These are phyloP conservation scores for Picea abies DNA, from an alignment of 83 land plant genomes.

Conservation along the genomic window DNA sequence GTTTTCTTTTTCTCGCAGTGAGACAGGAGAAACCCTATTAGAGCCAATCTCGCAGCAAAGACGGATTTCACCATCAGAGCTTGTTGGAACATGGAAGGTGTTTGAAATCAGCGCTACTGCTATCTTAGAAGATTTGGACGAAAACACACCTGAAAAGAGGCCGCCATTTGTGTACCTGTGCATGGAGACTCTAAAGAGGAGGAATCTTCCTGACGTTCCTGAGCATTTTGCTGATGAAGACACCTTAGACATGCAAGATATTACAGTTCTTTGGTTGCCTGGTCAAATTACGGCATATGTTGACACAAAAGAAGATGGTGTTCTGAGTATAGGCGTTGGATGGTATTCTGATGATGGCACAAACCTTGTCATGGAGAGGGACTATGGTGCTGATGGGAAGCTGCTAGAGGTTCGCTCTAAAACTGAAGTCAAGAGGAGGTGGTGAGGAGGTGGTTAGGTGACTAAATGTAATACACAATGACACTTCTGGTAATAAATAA, in stretches of 20 bases:
- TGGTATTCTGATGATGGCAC: conserved; percentile 87
- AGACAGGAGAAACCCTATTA: conserved; percentile 36
- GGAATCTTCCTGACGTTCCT: conserved; percentile 66
- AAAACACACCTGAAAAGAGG: conserved; percentile 17
- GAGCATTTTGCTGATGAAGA: conserved; percentile 73
- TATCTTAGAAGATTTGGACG: conserved; percentile 45
- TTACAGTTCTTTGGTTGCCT: conserved; percentile 84
- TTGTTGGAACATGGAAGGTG: conserved; percentile 93
- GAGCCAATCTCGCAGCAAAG: conserved; percentile 74
- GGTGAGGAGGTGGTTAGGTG: conserved; percentile 46
- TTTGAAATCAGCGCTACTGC: conserved; percentile 90
- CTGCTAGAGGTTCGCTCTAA: conserved; percentile 75
- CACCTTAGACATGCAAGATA: conserved; percentile 73
- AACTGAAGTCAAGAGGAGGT: conserved; percentile 88
- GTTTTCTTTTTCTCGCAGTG: conserved; percentile 37
- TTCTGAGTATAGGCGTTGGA: conserved; percentile 85
- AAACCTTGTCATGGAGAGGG: conserved; percentile 94
- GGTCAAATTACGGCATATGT: conserved; percentile 89
- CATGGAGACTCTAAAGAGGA: conserved; percentile 70
- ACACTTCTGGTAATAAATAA: too few relatives aligned
- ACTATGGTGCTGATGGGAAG: conserved; percentile 84
- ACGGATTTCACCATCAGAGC: conserved; percentile 68
- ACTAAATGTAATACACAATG: too few relatives aligned
- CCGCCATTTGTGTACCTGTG: conserved; percentile 73
- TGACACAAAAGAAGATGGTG: conserved; percentile 75